These are phyloP conservation scores for Colletotrichum nymphaeae DNA, from an alignment of 2,329 filamentous ascomycete genomes.

Conservation along the genomic window DNA sequence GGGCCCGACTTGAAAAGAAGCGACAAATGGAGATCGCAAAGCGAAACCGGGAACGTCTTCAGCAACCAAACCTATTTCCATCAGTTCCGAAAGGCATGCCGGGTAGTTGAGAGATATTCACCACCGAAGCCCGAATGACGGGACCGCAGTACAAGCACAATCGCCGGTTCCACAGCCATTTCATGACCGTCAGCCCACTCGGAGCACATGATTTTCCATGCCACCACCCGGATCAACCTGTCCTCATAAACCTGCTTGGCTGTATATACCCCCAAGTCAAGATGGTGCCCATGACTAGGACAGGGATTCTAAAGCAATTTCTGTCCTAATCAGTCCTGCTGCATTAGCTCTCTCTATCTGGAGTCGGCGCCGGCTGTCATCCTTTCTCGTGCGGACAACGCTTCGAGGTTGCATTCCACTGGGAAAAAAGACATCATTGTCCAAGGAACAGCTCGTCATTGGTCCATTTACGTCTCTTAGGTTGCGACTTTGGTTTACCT, in stretches of 20 bases:
- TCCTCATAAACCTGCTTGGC: not conserved
- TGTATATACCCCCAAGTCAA: not conserved
- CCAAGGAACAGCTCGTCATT: not conserved
- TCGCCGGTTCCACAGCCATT: not conserved
- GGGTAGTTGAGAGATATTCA: constrained; percentile 39
- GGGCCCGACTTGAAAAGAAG: constrained; percentile 84
- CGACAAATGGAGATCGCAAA: constrained; percentile 83
- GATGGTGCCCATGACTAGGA: not conserved
- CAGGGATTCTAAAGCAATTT: not conserved
- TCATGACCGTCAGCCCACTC: not conserved
- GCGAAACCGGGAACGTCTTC: constrained; percentile 82
- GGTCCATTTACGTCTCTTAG: constrained; percentile 9
- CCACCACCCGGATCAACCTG: not conserved
- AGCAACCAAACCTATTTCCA: constrained; percentile 84
- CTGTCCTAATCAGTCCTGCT: constrained; percentile 10
- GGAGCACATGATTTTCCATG: not conserved
- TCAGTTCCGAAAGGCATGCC: constrained; percentile 78
- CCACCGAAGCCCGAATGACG: not conserved
- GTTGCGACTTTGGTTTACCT: not conserved
- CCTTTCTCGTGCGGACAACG: not conserved
- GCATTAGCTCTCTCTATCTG: constrained; percentile 18
- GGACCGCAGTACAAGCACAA: not conserved
- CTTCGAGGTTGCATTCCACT: constrained; percentile 6
- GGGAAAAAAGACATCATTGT: not conserved
- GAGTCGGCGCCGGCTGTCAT: not conserved